Percentiles rank a stretch among this genome's conserved stretches.
phyloP scores from a whole-genome alignment of 2,329 filamentous ascomycete species.

The Ophiostoma australiae region DNA sequence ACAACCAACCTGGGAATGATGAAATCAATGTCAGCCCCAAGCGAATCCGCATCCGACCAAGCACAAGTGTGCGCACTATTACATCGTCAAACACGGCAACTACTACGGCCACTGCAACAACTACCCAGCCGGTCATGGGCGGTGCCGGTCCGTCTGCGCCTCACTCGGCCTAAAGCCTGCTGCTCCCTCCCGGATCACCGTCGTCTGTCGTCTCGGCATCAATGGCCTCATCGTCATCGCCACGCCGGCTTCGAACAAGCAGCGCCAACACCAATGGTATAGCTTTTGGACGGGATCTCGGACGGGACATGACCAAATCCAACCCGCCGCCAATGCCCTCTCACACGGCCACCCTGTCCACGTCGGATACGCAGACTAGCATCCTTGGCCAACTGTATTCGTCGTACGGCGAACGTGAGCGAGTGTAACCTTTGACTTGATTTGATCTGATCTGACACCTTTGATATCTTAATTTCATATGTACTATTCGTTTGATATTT shows the following conservation, averaged over 20 bases:
- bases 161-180: slow-evolving; percentile 18
- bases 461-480: background rate
- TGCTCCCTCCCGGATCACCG: slow-evolving; percentile 13
- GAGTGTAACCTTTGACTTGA: background rate
- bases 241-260: background rate
- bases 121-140: slow-evolving; percentile 9
- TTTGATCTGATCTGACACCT: background rate
- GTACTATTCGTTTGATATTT: background rate
- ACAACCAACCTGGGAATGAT: background rate
- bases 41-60: slow-evolving; percentile 10
- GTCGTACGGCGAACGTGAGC: slow-evolving; percentile 11
- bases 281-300: background rate
- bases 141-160: background rate
- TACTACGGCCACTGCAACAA: background rate
- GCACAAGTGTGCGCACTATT: slow-evolving; percentile 11
- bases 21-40: background rate
- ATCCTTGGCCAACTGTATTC: slow-evolving; percentile 29
- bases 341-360: slow-evolving; percentile 11
- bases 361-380: slow-evolving; percentile 29
- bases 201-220: background rate
- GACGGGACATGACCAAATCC: background rate
- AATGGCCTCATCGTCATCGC: slow-evolving; percentile 5
- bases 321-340: background rate
- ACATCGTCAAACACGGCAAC: background rate
- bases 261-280: slow-evolving; percentile 1